Percentiles rank a stretch among this genome's conserved stretches.
These are phyloP conservation scores for Oryza nivara DNA, from an alignment of 176 grass and related monocot genomes.

Conservation along the genomic window DNA sequence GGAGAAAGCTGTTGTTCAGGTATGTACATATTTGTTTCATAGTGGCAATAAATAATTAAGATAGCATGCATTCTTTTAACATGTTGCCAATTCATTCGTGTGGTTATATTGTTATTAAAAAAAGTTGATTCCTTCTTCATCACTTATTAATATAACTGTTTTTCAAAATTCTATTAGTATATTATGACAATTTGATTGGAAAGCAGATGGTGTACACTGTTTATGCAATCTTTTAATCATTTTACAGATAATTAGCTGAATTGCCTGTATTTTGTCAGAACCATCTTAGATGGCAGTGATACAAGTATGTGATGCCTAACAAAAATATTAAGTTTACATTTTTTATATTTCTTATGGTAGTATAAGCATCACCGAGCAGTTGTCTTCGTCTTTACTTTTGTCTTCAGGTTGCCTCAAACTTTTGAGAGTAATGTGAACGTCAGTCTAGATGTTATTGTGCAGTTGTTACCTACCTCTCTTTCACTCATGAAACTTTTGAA, in stretches of 20 bases:
- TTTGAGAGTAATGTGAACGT: not conserved
- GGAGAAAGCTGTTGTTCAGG: constrained; percentile 89
- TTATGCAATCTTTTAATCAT: not conserved
- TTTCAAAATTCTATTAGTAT: not conserved
- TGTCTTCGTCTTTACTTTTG: not conserved
- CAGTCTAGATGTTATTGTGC: constrained; percentile 3
- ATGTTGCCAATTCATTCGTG: constrained; percentile 8
- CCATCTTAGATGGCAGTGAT: not conserved
- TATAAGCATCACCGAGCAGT: not conserved
- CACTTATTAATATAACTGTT: not conserved
- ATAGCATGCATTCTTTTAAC: not conserved
- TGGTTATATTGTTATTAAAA: not conserved
- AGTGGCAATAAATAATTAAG: not conserved
- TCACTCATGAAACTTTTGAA: constrained; percentile 23
- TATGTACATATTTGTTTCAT: constrained; percentile 30
- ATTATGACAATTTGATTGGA: not conserved
- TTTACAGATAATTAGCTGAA: not conserved
- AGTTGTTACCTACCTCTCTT: not conserved
- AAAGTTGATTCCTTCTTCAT: not conserved
- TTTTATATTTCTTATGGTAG: not conserved
- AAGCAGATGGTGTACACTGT: not conserved
- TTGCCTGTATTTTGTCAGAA: not conserved
- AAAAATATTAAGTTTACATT: not conserved
- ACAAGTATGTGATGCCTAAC: not conserved
- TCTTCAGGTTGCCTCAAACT: not conserved